A percentile compares a stretch with the other conserved stretches of the same genome.
Evolutionary conservation across 352 stramenopile genomes (phyloP).

Genomic region (Pythium phragmiticola): DNA sequence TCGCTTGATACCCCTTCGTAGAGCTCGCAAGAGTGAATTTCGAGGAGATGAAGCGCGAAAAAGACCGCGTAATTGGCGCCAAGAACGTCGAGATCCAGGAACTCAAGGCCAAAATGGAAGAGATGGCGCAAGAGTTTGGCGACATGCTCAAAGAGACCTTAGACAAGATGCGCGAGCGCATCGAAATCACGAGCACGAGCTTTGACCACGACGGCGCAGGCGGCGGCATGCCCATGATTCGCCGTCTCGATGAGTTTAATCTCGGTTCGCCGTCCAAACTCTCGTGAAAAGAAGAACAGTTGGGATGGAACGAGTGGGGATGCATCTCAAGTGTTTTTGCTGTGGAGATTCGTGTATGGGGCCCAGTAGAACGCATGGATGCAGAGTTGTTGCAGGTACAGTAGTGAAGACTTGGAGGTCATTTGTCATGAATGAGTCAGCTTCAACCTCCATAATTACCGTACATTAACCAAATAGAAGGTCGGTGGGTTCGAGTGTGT

Average conservation of each 20-base stretch:
- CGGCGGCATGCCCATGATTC: constrained; percentile 66
- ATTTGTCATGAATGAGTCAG: too few species aligned
- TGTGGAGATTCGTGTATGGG: too few species aligned
- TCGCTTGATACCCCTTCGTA: constrained; percentile 11
- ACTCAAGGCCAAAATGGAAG: constrained; percentile 93
- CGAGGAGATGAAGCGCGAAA: constrained; percentile 90
- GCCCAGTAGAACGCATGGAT: too few species aligned
- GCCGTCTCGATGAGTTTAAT: constrained; percentile 87
- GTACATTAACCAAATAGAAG: constrained; percentile 9
- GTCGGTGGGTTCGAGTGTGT: constrained; percentile 5
- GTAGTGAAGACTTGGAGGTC: too few species aligned
- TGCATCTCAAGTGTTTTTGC: too few species aligned
- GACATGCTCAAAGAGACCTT: constrained; percentile 95
- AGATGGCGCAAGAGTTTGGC: constrained; percentile 93
- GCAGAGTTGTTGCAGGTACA: too few species aligned
- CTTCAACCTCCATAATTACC: not conserved
- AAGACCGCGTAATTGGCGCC: constrained; percentile 84
- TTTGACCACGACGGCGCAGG: constrained; percentile 72
- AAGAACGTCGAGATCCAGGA: constrained; percentile 92
- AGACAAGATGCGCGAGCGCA: constrained; percentile 94
- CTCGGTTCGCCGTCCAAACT: constrained; percentile 53
- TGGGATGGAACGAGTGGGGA: not conserved
- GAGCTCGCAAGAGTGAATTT: constrained; percentile 85
- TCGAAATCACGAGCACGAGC: constrained; percentile 91
- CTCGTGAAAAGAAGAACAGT: not conserved